Evolutionary conservation across 257 asterid species (phyloP), one percentile per base, ranked within the genome.

Genomic region (Petunia secreta): DNA sequence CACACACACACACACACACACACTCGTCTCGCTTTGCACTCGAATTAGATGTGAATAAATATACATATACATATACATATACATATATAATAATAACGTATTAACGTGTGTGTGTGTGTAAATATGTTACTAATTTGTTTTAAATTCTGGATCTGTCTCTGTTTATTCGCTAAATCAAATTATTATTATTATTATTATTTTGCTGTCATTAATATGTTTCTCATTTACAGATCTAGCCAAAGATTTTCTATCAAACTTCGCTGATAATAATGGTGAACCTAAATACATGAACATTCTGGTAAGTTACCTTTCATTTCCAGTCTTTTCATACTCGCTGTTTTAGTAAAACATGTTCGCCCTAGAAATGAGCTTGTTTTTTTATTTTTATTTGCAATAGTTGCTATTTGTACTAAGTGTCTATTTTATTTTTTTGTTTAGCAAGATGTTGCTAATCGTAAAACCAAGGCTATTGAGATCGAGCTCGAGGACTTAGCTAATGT

Each of bases 391-490:
- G 36, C 6, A 40, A 65, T 34, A 65, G 53, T 59, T 81, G 11
- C 4, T 46, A 37, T 11, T 43, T 53, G 34, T 60, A 52, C 40
- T 15, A 7, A 15, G 6, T 25, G 41, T 64, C 10, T 46, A 25
- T 10, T 25, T 69, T 80, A 67, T 54, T 11, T 39, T 54, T 43
- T 55, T 84, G 80, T 81, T 79, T 91, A 96, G 99, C 98, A 92
- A 91, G 94, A 91, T 85, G 98, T 96, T 74, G 98, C 99, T 41
- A 96, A 96, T 84, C 97, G 93, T 58, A 94, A 90, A 81, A 71
- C 78, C 46, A 94, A 92, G 85, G 95, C 96, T 52, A 41, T 96
- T 81, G 92, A 94, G 83, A 90, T 96, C 79, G 98, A 94, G 85
- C 91, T 96, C 38, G 98, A 96, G 84, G 99, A 96, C 84, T 77